These are phyloP conservation scores for Proliferodiscus dingleyae DNA, from an alignment of 2,329 filamentous ascomycete genomes.

Conservation along the genomic window DNA sequence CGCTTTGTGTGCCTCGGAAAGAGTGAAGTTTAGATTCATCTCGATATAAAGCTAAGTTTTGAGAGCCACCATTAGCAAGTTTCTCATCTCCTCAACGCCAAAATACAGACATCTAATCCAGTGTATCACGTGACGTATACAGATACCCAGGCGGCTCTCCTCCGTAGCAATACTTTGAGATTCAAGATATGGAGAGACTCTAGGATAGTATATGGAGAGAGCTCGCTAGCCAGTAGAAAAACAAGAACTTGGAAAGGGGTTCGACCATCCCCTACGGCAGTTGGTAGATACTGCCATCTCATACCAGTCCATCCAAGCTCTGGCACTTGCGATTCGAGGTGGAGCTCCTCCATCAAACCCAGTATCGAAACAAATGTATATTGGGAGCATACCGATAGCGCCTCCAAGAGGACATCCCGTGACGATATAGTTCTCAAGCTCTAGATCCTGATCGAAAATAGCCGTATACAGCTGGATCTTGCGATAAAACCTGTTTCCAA, in stretches of 20 bases:
- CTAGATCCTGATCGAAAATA: conserved; percentile 87
- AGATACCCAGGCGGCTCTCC: neutral
- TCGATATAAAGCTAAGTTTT: conserved; percentile 68
- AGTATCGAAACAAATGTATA: too few relatives aligned
- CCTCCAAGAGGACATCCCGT: conserved; percentile 90
- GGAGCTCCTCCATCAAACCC: too few relatives aligned
- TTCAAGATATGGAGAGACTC: too few relatives aligned
- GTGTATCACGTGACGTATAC: neutral
- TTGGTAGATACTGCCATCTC: too few relatives aligned
- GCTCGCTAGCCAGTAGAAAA: too few relatives aligned
- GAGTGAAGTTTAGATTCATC: conserved; percentile 81
- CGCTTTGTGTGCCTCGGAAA: conserved; percentile 65
- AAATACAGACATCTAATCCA: neutral
- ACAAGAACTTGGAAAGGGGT: too few relatives aligned
- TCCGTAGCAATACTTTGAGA: too few relatives aligned
- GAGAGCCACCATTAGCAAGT: conserved; percentile 26
- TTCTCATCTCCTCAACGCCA: neutral
- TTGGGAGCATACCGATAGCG: conserved; percentile 67
- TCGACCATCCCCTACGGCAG: too few relatives aligned
- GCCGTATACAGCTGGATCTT: conserved; percentile 90
- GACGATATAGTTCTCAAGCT: conserved; percentile 91
- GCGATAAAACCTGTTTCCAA: conserved; percentile 92
- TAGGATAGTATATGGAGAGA: too few relatives aligned
- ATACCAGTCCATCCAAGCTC: too few relatives aligned
- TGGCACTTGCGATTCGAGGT: neutral